Evolutionary conservation across 306 rosid species (phyloP).

Genomic region (Acacia acuminata): DNA sequence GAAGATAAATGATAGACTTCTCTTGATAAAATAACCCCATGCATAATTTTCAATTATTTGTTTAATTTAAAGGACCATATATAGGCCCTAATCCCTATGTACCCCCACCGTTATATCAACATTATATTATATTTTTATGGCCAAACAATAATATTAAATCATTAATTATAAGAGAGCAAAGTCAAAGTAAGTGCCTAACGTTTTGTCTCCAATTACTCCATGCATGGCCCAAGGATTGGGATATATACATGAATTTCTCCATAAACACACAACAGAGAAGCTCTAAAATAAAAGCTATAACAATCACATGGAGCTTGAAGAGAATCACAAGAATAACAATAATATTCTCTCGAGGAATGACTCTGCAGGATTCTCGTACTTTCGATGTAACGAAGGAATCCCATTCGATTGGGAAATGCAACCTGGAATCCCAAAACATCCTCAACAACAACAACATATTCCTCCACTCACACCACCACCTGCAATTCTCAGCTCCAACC

Average conservation of each 20-base stretch:
- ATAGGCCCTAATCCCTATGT: background rate
- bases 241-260: background rate
- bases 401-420: constrained; percentile 89
- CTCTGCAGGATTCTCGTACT: constrained; percentile 64
- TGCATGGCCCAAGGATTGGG: background rate
- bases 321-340: constrained; percentile 8
- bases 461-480: constrained; percentile 83
- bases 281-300: background rate
- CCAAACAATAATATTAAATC: background rate
- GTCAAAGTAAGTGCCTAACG: background rate
- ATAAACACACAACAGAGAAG: constrained; percentile 17
- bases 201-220: background rate
- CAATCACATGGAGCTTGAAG: constrained; percentile 44
- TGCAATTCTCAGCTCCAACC: constrained; percentile 52
- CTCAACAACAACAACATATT: constrained; percentile 27
- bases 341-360: constrained; percentile 47
- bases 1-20: too few relatives aligned
- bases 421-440: constrained; percentile 69
- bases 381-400: constrained; percentile 66
- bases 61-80: too few relatives aligned
- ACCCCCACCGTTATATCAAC: too few relatives aligned
- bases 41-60: too few relatives aligned
- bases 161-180: background rate
- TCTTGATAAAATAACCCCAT: too few relatives aligned
- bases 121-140: background rate